Percentiles rank a stretch among this genome's conserved stretches.
Evolutionary conservation across 2,329 filamentous ascomycete genomes (phyloP).

Genomic region (Pochonia chlamydosporia): DNA sequence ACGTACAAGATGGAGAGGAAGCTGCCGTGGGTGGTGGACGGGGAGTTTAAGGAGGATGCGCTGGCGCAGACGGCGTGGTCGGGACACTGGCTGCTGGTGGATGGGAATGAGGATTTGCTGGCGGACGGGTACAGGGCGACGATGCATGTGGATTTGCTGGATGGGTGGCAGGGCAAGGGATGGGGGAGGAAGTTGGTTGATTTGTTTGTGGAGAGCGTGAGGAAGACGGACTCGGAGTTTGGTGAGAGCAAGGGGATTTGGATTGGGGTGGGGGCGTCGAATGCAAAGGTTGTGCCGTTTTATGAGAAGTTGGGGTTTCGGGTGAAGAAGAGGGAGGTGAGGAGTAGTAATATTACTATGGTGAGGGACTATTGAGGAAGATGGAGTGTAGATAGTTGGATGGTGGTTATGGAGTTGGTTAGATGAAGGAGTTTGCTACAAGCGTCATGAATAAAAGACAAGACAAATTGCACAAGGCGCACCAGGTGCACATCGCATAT

Average conservation of each 20-base stretch:
- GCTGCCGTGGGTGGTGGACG: conserved; percentile 22
- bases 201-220: conserved; percentile 33
- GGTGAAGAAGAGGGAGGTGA: conserved; percentile 28
- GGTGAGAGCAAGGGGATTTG: conserved; percentile 29
- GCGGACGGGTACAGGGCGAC: conserved; percentile 31
- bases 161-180: conserved; percentile 33
- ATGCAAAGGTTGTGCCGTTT: conserved; percentile 40
- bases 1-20: conserved; percentile 22
- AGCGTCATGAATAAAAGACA: no score
- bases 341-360: conserved; percentile 34
- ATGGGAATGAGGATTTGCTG: conserved; percentile 28
- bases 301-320: conserved; percentile 42
- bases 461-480: no score
- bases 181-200: conserved; percentile 39
- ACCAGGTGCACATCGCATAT: no score
- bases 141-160: conserved; percentile 45
- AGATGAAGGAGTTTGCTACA: no score
- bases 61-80: conserved; percentile 38
- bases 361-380: conserved; percentile 28
- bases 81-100: conserved; percentile 31
- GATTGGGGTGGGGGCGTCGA: conserved; percentile 40
- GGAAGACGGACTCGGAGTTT: conserved; percentile 9
- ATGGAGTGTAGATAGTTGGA: no score
- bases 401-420: neutral
- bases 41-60: conserved; percentile 19